phyloP scores from a whole-genome alignment of 257 asterid genomes.

The Phtheirospermum japonicum region DNA sequence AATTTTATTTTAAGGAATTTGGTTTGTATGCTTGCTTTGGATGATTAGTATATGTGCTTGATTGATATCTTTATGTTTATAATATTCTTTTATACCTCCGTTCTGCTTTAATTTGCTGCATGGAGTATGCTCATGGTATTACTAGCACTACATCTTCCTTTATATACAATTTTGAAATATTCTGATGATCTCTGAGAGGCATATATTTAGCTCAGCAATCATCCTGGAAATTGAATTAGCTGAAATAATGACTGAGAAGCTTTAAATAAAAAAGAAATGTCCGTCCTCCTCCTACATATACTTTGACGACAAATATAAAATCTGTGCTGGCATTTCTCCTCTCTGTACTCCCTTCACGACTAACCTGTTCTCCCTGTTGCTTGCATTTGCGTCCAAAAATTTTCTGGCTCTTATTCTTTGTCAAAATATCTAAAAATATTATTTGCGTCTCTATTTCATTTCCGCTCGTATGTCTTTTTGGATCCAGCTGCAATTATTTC shows the following conservation, averaged over 20 bases:
- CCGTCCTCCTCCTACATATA: background rate
- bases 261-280: background rate
- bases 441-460: background rate
- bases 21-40: background rate
- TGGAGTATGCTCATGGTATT: background rate
- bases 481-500: no score
- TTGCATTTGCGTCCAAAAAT: background rate
- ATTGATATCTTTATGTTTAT: background rate
- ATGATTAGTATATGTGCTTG: background rate
- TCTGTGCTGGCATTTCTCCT: background rate
- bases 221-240: slow-evolving; percentile 4
- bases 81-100: background rate
- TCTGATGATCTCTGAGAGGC: background rate
- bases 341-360: background rate
- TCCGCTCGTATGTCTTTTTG: no score
- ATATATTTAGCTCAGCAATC: background rate
- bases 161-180: background rate
- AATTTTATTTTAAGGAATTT: no score
- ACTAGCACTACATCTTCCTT: background rate
- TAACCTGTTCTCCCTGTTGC: background rate
- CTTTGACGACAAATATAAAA: background rate
- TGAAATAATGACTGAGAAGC: background rate
- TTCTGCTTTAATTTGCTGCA: background rate
- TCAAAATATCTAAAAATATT: background rate
- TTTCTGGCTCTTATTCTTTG: background rate